Evolutionary conservation across 2,329 filamentous ascomycete species (phyloP), one percentile per base, ranked within the genome.

Genomic region (Aureobasidium sp.): DNA sequence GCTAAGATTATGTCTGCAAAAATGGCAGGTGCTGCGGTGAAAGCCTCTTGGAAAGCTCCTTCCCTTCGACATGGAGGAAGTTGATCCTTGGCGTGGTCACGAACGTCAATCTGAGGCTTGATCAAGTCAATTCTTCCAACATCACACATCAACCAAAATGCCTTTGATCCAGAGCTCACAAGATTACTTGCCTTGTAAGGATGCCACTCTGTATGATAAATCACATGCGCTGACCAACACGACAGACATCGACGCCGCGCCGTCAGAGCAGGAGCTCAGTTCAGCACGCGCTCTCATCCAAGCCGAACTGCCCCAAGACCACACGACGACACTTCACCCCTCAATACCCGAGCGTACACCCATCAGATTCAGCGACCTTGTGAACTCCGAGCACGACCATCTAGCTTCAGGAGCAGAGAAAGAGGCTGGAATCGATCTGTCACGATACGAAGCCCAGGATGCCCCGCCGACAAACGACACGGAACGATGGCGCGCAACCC

Each of bases 401-500:
- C 79, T 92, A 63, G 78, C 83, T 48, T 71, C 79, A n/a, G 78
- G 81, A 61, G 62, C 71, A 5, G 66, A 70, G 1, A 75, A 73
- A 35, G 72, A 80, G n/a, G 72, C 75, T 0, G 82, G 84, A 60
- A 85, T 96, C 68, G 89, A 96, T 73, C 79, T 91, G 19, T 78
- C 82, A 47, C 90, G 92, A 67, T 97, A 97, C 82, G 90, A 96
- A 75, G 84, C 86, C 2, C 84, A 90, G 39, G 83, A 89, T 22
- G 75, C 83, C 37, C 79, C 83, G 15, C 76, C 76, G 44, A 70
- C 77, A 4, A 61, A 70, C 44, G 67, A 76, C 61, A 64, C 78
- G 1, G 70, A 73, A 48, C 75, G 77, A 62, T 85, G 82, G 82
- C 76, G 75, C 56, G 68, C 75, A 40, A 77, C 79, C 1, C 71